These are phyloP conservation scores for Botrytis fabae DNA, from an alignment of 2,329 filamentous ascomycete genomes.

Conservation along the genomic window DNA sequence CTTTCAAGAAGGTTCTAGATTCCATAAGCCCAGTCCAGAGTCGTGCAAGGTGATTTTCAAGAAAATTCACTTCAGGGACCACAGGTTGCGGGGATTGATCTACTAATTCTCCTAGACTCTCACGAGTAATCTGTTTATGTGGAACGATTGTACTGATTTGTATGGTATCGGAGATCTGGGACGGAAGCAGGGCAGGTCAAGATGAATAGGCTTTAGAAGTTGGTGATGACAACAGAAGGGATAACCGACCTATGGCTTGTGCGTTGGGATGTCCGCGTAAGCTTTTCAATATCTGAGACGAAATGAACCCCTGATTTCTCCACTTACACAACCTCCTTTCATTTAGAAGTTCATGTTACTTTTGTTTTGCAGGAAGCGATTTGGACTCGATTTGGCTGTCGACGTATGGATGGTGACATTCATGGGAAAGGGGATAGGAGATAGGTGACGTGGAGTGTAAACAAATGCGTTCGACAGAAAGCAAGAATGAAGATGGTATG, in stretches of 20 bases:
- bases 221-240: background rate
- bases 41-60: background rate
- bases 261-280: conserved; percentile 2
- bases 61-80: background rate
- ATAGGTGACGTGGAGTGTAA: background rate
- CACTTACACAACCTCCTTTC: conserved; percentile 1
- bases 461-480: background rate
- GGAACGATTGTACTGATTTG: background rate
- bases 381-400: background rate
- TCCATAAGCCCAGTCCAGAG: background rate
- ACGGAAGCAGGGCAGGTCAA: background rate
- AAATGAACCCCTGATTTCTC: background rate
- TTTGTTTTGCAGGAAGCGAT: background rate
- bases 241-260: background rate
- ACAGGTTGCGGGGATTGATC: background rate
- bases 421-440: background rate
- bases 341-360: conserved; percentile 2
- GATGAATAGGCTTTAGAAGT: background rate
- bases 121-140: background rate
- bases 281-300: conserved; percentile 4
- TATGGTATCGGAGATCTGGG: background rate
- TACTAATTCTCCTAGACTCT: background rate
- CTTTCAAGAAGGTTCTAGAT: background rate
- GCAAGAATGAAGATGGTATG: background rate
- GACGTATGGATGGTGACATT: background rate